Base-by-base conservation (phyloP, 306 rosid species). In the Cicer yamashitae region DNA sequence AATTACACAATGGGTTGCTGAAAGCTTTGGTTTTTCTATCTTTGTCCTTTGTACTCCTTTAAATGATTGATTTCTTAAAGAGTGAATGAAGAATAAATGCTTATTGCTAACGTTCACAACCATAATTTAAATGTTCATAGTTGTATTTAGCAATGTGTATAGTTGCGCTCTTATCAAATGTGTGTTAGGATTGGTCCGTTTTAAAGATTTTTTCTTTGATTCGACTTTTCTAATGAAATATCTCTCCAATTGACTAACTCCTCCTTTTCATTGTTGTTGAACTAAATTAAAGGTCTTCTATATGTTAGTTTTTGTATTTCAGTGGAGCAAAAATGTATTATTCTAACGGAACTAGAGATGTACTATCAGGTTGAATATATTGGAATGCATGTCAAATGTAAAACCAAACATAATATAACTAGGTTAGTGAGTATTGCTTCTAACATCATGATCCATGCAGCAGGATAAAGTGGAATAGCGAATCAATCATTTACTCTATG, bases 11-110 rank as follows among this genome's bases (percentile, higher is more conserved):
- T 9, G 20, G 6, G 45, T 34, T 60, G 6, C 45, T 60, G 18
- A 60, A 60, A 37, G 67, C 2, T 60, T 60, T 60, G 45, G 67
- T 60, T 37, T 60, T 60, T 60, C 67, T 34, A 13, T 60, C 67
- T 60, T 34, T 17, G 11, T 60, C 45, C 45, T 60, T 3, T 60
- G 67, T 60, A 60, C 8, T 13, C 11, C 6, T 60, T 58, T 58
- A 8, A 58, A 1, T 37, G 34, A 38, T 61, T 70, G 68, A 52
- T 40, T 34, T 48, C 9, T 34, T 2, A 61, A 39, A 51, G 51
- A 69, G 46, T 3, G 12, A 37, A 14, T 41, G 40, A 62, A 34
- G 68, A 70, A 63, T 60, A 40, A 46, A 44, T 70, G 51, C 43
- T 62, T 56, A 11, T 64, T 37, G 25, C 59, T 9, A 38, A 39